Percentiles rank a stretch among this genome's conserved stretches.
Evolutionary conservation across 2,329 filamentous ascomycete species (phyloP).

Genomic region (Fonsecaea monophora): DNA sequence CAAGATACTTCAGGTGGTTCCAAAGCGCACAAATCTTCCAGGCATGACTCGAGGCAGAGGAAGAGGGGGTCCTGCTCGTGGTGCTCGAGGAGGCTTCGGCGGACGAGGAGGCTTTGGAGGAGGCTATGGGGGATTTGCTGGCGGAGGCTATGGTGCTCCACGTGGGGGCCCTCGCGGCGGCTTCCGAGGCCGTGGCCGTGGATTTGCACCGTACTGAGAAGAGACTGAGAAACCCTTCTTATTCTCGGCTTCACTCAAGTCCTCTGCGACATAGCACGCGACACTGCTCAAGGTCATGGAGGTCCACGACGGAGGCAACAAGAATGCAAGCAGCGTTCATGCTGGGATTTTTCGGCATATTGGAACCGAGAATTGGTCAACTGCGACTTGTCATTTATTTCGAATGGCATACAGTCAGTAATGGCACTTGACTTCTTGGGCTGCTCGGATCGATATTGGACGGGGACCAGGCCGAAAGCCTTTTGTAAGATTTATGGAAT

Average conservation of each 20-base stretch:
- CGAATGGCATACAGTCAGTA: background rate
- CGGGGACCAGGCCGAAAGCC: background rate
- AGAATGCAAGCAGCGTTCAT: background rate
- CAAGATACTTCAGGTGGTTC: slow-evolving; percentile 66
- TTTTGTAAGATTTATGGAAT: slow-evolving; percentile 20
- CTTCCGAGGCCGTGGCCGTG: slow-evolving; percentile 59
- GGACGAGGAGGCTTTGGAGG: slow-evolving; percentile 63
- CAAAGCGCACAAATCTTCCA: slow-evolving; percentile 95
- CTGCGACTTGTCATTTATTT: background rate
- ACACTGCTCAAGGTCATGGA: slow-evolving; percentile 11
- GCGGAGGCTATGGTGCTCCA: slow-evolving; percentile 47
- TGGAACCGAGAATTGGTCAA: background rate
- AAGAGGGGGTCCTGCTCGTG: slow-evolving; percentile 54
- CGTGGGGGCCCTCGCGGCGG: slow-evolving; percentile 40
- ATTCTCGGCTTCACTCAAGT: slow-evolving; percentile 12
- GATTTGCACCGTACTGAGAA: slow-evolving; percentile 55
- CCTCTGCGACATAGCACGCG: slow-evolving; percentile 16
- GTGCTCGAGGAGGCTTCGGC: slow-evolving; percentile 66
- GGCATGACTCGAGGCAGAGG: slow-evolving; percentile 81
- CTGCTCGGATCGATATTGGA: slow-evolving; percentile 10
- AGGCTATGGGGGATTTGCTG: slow-evolving; percentile 47
- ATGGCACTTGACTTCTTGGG: slow-evolving; percentile 11
- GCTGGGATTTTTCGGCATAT: slow-evolving; percentile 1
- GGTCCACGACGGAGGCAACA: background rate
- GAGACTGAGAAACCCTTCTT: slow-evolving; percentile 6